phyloP scores from a whole-genome alignment of 805 yeast genomes.

The Candida insectalens region DNA sequence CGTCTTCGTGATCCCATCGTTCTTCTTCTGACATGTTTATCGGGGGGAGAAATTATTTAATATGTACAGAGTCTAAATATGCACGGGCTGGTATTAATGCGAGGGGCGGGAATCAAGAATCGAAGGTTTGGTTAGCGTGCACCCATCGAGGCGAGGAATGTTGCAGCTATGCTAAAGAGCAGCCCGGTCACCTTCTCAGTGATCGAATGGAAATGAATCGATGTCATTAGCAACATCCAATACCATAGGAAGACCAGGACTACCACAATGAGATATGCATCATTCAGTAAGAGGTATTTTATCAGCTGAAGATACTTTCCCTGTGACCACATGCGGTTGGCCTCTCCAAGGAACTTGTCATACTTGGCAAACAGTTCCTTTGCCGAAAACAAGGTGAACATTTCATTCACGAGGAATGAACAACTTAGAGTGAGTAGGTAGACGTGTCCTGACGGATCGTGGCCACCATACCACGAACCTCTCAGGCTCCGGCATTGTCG shows the following conservation, averaged over 20 bases:
- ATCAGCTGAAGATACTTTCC: conserved; percentile 1
- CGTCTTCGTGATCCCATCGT: no score
- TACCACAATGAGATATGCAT: conserved; percentile 22
- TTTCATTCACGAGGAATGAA: conserved; percentile 57
- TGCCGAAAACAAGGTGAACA: conserved; percentile 17
- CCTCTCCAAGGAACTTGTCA: conserved; percentile 2
- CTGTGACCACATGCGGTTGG: background rate
- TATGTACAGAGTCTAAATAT: no score
- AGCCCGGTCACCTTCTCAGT: conserved; percentile 68
- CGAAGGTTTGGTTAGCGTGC: no score
- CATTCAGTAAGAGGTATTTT: conserved; percentile 7
- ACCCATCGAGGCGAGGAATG: conserved; percentile 18
- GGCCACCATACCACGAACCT: conserved; percentile 77
- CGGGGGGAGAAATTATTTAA: no score
- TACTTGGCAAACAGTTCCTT: conserved; percentile 8
- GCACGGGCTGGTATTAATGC: no score
- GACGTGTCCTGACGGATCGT: conserved; percentile 93
- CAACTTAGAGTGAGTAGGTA: conserved; percentile 65
- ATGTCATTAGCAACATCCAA: conserved; percentile 82
- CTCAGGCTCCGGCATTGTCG: conserved; percentile 45
- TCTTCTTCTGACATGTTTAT: no score
- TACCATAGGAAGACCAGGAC: conserved; percentile 50
- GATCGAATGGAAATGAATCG: conserved; percentile 75
- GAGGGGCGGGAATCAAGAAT: no score
- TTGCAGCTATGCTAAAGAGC: conserved; percentile 47